Evolutionary conservation across 805 yeast genomes (phyloP).

Genomic region (Yueomyces sinensis): DNA sequence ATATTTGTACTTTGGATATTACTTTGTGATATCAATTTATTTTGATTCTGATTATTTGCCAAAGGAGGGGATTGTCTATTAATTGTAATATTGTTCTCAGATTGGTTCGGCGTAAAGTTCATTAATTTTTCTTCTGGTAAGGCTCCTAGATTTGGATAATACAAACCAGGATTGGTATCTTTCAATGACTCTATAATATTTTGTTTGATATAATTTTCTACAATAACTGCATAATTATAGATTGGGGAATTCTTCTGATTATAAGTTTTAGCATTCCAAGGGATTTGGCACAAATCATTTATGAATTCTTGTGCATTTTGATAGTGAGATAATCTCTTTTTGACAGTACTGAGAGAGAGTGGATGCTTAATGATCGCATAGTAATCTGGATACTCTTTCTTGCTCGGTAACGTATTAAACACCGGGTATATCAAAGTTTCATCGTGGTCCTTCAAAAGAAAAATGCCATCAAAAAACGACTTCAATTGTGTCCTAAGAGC

Average conservation of each 20-base stretch:
- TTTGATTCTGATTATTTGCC: no score
- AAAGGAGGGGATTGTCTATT: background rate
- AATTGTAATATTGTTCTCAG: background rate
- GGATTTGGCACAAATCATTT: slow-evolving; percentile 66
- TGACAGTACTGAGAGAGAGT: slow-evolving; percentile 65
- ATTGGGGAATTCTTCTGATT: slow-evolving; percentile 59
- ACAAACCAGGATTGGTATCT: slow-evolving; percentile 22
- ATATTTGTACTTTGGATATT: background rate
- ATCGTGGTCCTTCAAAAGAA: background rate
- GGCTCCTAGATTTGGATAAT: slow-evolving; percentile 47
- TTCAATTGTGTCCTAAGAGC: background rate
- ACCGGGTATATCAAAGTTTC: slow-evolving; percentile 12
- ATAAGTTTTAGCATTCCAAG: slow-evolving; percentile 82
- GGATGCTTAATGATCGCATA: slow-evolving; percentile 69
- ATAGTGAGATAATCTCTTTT: slow-evolving; percentile 47
- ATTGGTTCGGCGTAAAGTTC: background rate
- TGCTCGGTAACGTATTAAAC: slow-evolving; percentile 41
- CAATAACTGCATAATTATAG: slow-evolving; percentile 49
- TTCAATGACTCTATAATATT: slow-evolving; percentile 24
- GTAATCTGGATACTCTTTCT: slow-evolving; percentile 60
- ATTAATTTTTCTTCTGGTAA: slow-evolving; percentile 35
- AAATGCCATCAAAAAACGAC: background rate
- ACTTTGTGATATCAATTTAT: background rate
- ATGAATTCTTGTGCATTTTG: slow-evolving; percentile 53
- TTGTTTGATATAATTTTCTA: slow-evolving; percentile 29